Evolutionary conservation across 192 early-diverging fungal genomes (phyloP).

Genomic region (Coemansia sp.): DNA sequence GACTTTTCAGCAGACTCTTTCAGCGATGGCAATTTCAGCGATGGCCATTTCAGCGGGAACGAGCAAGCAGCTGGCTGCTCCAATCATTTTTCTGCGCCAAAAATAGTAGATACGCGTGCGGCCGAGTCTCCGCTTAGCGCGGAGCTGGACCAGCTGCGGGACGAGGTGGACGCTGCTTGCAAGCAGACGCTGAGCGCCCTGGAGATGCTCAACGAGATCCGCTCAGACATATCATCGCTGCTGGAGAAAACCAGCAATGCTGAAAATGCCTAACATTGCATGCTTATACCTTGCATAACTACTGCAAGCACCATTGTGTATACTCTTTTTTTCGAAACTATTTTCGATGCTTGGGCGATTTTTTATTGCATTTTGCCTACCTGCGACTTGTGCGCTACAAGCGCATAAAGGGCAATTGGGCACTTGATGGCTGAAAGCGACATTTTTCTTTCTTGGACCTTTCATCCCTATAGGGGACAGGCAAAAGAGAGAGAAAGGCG

Average conservation of each 20-base stretch:
- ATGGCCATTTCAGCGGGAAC: background rate
- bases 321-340: too few species aligned
- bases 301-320: too few species aligned
- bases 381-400: too few species aligned
- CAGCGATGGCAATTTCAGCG: background rate
- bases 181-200: constrained; percentile 5
- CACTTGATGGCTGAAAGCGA: too few species aligned
- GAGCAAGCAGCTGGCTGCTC: background rate
- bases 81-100: background rate
- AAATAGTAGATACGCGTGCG: background rate
- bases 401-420: too few species aligned
- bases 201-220: constrained; percentile 7
- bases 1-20: background rate
- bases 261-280: background rate
- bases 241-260: background rate
- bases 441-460: too few species aligned
- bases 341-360: too few species aligned
- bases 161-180: constrained; percentile 9
- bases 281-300: background rate
- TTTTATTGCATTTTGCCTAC: too few species aligned
- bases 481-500: too few species aligned
- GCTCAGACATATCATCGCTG: constrained; percentile 3
- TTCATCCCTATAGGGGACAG: too few species aligned
- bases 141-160: constrained; percentile 14
- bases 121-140: background rate